Percentiles rank a stretch among this genome's conserved stretches.
These are phyloP conservation scores for Medicago lupulina DNA, from an alignment of 306 rosid genomes.

Conservation along the genomic window DNA sequence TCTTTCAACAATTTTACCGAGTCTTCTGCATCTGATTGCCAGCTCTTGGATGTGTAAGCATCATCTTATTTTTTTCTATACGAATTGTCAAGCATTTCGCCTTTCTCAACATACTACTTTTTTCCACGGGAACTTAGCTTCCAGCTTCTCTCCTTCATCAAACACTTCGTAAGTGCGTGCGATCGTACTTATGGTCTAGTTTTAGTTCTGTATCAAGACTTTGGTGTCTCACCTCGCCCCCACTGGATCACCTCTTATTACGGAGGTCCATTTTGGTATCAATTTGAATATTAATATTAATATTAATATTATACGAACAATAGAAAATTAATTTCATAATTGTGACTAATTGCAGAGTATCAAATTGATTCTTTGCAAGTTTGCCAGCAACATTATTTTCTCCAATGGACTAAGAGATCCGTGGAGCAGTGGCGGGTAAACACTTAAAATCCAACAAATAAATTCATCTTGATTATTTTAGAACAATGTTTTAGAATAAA, in stretches of 20 bases:
- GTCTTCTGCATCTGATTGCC: constrained; percentile 42
- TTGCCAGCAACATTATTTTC: constrained; percentile 73
- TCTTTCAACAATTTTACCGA: constrained; percentile 78
- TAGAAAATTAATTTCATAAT: background rate
- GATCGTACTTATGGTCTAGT: constrained; percentile 9
- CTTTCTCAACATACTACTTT: constrained; percentile 7
- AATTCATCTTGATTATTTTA: constrained; percentile 3
- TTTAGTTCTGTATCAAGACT: background rate
- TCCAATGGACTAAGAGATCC: constrained; percentile 78
- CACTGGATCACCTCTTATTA: background rate
- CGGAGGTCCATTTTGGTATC: background rate
- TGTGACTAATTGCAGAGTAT: constrained; percentile 50
- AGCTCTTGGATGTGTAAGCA: constrained; percentile 60
- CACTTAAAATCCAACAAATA: background rate
- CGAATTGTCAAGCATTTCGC: constrained; percentile 2
- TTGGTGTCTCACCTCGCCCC: background rate
- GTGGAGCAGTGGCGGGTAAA: constrained; percentile 66
- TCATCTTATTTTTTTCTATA: constrained; percentile 3
- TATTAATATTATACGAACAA: background rate
- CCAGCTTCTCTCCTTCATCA: constrained; percentile 59
- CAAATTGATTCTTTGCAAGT: constrained; percentile 51
- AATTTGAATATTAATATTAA: too few species aligned
- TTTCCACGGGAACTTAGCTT: constrained; percentile 66
- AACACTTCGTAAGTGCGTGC: constrained; percentile 51
- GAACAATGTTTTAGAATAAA: background rate